Percentiles rank a stretch among this genome's conserved stretches.
These are phyloP conservation scores for Rosa hybrid DNA, from an alignment of 331 rosid species.

Conservation along the genomic window DNA sequence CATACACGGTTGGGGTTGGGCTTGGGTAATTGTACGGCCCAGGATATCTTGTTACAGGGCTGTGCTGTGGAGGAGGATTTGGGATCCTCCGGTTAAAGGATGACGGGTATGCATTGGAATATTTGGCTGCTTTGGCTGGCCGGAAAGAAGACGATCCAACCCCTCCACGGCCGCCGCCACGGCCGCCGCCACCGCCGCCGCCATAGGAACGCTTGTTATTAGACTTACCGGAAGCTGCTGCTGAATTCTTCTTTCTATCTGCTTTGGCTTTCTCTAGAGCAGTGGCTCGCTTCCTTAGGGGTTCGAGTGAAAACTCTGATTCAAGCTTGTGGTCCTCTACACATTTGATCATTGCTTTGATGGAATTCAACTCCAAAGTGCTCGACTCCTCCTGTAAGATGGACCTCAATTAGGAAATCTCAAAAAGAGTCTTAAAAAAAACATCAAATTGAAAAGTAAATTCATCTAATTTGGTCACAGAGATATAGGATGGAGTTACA, in stretches of 20 bases:
- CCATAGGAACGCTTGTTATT: constrained; percentile 47
- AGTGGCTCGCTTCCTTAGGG: constrained; percentile 51
- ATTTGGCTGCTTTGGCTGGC: constrained; percentile 59
- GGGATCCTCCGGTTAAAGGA: constrained; percentile 57
- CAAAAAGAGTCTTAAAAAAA: background rate
- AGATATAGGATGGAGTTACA: constrained; percentile 20
- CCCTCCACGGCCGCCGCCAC: constrained; percentile 35
- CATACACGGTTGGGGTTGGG: constrained; percentile 51
- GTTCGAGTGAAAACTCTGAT: constrained; percentile 59
- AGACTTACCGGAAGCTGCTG: constrained; percentile 43
- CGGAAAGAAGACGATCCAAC: constrained; percentile 49
- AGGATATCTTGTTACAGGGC: constrained; percentile 62
- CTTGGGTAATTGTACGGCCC: constrained; percentile 49
- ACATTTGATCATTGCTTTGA: constrained; percentile 67
- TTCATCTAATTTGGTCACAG: background rate
- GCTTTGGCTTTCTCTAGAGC: constrained; percentile 59
- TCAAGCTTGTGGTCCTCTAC: constrained; percentile 88
- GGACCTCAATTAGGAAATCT: constrained; percentile 21
- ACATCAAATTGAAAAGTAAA: background rate
- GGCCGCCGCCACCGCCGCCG: constrained; percentile 34
- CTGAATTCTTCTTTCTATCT: constrained; percentile 60
- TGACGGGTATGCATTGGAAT: constrained; percentile 39
- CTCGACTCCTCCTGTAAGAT: constrained; percentile 63
- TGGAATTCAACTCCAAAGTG: constrained; percentile 58
- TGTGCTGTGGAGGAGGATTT: constrained; percentile 55